Conservation (phyloP, 116 monocot genomes). For the Zostera marina region DNA sequence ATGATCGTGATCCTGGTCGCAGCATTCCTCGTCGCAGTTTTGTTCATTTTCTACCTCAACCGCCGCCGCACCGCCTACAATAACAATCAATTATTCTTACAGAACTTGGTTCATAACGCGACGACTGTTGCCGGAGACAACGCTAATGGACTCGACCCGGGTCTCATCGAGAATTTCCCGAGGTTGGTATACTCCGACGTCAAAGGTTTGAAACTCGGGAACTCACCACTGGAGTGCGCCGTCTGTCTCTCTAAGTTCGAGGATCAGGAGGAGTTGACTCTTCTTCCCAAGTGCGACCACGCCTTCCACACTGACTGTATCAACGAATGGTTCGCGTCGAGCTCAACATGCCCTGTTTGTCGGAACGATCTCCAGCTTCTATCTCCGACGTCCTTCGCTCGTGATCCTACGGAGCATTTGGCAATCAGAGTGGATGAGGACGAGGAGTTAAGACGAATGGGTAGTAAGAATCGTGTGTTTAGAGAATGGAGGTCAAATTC, state of each 20-base stretch:
- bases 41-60: neutral
- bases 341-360: slow-evolving; percentile 74
- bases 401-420: neutral
- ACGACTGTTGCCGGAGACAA: neutral
- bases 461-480: neutral
- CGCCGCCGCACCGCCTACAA: neutral
- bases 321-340: slow-evolving; percentile 54
- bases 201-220: slow-evolving; percentile 28
- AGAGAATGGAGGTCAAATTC: neutral
- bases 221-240: slow-evolving; percentile 42
- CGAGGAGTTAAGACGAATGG: neutral
- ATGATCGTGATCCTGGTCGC: neutral
- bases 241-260: slow-evolving; percentile 53
- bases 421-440: neutral
- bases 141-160: slow-evolving; percentile 22
- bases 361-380: slow-evolving; percentile 26
- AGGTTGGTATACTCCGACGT: slow-evolving; percentile 31
- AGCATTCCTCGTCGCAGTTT: neutral
- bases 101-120: neutral
- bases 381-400: neutral
- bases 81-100: neutral
- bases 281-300: slow-evolving; percentile 50
- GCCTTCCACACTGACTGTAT: slow-evolving; percentile 77
- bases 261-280: slow-evolving; percentile 32
- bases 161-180: slow-evolving; percentile 22